phyloP scores from a whole-genome alignment of 1,284 basidiomycete species.

The Ceratobasidium sp. region DNA sequence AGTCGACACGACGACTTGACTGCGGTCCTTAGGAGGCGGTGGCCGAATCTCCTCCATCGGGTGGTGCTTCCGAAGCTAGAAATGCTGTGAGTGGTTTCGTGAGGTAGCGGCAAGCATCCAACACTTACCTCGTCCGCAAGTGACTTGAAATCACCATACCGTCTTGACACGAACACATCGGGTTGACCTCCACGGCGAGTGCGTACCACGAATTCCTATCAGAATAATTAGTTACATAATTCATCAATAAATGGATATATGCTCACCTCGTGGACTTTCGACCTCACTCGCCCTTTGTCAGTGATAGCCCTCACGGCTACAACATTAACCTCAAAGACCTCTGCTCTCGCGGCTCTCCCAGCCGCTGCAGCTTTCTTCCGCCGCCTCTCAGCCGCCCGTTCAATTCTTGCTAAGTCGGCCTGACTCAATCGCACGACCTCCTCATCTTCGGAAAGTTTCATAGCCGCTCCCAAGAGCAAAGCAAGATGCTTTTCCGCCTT shows the following conservation, averaged over 20 bases:
- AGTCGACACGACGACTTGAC: constrained; percentile 46
- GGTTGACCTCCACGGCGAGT: constrained; percentile 79
- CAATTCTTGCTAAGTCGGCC: constrained; percentile 81
- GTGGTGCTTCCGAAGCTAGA: constrained; percentile 84
- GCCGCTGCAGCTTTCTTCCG: constrained; percentile 60
- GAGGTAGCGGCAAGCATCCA: not conserved
- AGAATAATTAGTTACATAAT: not conserved
- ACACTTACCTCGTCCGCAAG: constrained; percentile 81
- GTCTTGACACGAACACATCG: constrained; percentile 90
- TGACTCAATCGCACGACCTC: constrained; percentile 90
- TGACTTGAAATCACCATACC: constrained; percentile 95
- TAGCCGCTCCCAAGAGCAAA: constrained; percentile 83
- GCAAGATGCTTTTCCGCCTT: constrained; percentile 88
- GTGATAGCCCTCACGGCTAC: constrained; percentile 84
- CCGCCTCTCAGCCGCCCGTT: constrained; percentile 72
- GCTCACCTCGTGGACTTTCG: constrained; percentile 84
- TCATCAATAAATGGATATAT: constrained; percentile 47
- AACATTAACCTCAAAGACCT: constrained; percentile 89
- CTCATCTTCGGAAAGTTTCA: constrained; percentile 85
- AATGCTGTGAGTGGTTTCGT: constrained; percentile 1
- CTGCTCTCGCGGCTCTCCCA: constrained; percentile 61
- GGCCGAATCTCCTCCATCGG: constrained; percentile 81
- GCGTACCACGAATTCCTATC: constrained; percentile 93
- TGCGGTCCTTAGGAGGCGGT: constrained; percentile 89
- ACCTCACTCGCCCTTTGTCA: constrained; percentile 86